Base-by-base conservation (phyloP, 768 basidiomycete genomes). In the Boletus sp. region DNA sequence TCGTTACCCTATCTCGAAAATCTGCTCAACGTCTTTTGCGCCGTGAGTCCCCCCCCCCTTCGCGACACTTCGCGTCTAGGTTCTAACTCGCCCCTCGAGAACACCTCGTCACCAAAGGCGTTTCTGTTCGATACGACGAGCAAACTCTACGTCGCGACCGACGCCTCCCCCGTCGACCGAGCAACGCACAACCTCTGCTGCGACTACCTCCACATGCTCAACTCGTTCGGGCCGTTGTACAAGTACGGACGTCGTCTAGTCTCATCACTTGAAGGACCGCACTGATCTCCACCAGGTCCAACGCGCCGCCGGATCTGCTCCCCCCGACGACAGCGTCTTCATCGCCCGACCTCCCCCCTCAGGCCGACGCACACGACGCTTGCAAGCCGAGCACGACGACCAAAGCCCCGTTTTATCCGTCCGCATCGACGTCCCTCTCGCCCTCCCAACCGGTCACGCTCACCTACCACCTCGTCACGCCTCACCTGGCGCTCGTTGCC, bases 71-170 rank as follows among this genome's bases (percentile, higher is more conserved):
- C 32, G 0, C 7, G 15, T 28, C 7, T 28, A 12, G 47, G 35
- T 30, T 37, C 39, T 44, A 41, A 61, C 28, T 50, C 42, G 12
- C 24, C 33, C 5, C 15, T 50, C 17, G 62, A 96, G 93, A 93
- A 93, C 58, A 94, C 91, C 2, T 90, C 91, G 65, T 90, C 94
- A 32, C 87, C 92, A 37, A 98, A 98, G 70, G 92, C 94, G 0
- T 98, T 95, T 68, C 74, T 98, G 14, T 98, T 96, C 63, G 95
- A 98, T 67, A 86, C 83, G 17, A 79, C 79, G 5, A 93, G 92
- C 24, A 81, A 92, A 48, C 76, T 97, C 29, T 94, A 95, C 67
- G 80, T 98, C n/a, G 94, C 94, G 11, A 94, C 94, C 11, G 96
- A 98, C 66, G 87, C 88, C 17, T 92, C 91, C 0, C 92, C 94